A percentile compares a stretch with the other conserved stretches of the same genome.
Conservation (phyloP, 352 stramenopile species). For the Phytopythium mirpurense region DNA sequence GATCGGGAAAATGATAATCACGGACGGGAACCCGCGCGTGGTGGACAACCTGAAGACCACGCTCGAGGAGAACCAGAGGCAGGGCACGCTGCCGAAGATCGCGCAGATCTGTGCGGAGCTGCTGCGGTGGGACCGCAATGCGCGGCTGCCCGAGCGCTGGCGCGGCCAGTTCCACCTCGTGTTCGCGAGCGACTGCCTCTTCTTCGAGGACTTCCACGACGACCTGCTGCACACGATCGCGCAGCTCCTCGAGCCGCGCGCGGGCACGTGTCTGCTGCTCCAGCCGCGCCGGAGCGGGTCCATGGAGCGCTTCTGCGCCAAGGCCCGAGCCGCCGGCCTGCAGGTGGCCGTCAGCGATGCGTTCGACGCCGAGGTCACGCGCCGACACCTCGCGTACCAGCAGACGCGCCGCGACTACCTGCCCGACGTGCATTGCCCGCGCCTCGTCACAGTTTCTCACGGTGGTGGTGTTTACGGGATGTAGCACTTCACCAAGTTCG, state of each 20-base stretch:
- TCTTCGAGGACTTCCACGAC: conserved; percentile 84
- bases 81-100: conserved; percentile 11
- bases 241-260: conserved; percentile 32
- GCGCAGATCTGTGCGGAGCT: conserved; percentile 25
- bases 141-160: conserved; percentile 16
- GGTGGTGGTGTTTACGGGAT: no score
- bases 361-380: conserved; percentile 38
- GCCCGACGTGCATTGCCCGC: conserved; percentile 62
- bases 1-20: conserved; percentile 49
- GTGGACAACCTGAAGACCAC: conserved; percentile 67
- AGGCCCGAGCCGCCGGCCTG: conserved; percentile 40
- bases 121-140: conserved; percentile 65
- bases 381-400: conserved; percentile 29
- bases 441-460: conserved; percentile 45
- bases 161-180: conserved; percentile 70
- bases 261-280: conserved; percentile 57
- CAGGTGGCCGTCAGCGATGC: conserved; percentile 21
- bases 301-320: conserved; percentile 65
- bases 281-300: conserved; percentile 70
- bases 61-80: conserved; percentile 44
- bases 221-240: conserved; percentile 68
- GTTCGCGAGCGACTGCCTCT: conserved; percentile 81
- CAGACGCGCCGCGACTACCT: conserved; percentile 42
- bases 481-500: neutral
- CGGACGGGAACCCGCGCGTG: conserved; percentile 65